Evolutionary conservation across 345 rosid genomes (phyloP), one percentile per base, ranked within the genome.

Genomic region (Abelmoschus esculentus): DNA sequence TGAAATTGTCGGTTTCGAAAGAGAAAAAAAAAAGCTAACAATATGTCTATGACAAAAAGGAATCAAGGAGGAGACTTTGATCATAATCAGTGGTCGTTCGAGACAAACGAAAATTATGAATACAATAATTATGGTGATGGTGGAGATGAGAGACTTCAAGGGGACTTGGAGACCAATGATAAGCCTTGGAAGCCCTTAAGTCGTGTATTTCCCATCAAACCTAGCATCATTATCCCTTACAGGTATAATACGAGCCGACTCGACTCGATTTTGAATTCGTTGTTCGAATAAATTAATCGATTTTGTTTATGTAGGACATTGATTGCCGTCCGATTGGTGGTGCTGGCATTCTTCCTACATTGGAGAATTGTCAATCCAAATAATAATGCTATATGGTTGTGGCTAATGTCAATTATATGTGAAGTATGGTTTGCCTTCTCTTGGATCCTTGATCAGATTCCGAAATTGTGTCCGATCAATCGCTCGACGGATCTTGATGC

Each of bases 121-220:
- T 87, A 90, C 40, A 97, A 93, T 0, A 95, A 87, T 74, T 84
- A 90, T 28, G 87, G 80, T 0, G 95, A 86, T n/a, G 93, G 79
- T 13, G 84, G 75, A 17, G 87, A 80, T 8, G 90, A 88, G 6
- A 86, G 88, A 52, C 47, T 85, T 64, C 83, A 73, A 3, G 86
- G 87, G 0, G 86, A 86, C 32, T 72, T 85, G 22, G 97, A 91
- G 26, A 81, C 77, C 14, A 80, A 78, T 32, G 97, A 95, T 68
- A 95, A 95, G 75, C 97, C 98, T 2, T 95, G 99, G 96, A 83
- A 83, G 62, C 97, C 99, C 11, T 80, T 91, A 7, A 90, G 97
- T 72, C 84, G 93, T 59, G 83, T 13, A 18, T 56, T 86, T 26
- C 84, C 89, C 3, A 73, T 95, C 70, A 81, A 91, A 3, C 74